Evolutionary conservation across 306 rosid species (phyloP).

Genomic region (Cucumis melo): DNA sequence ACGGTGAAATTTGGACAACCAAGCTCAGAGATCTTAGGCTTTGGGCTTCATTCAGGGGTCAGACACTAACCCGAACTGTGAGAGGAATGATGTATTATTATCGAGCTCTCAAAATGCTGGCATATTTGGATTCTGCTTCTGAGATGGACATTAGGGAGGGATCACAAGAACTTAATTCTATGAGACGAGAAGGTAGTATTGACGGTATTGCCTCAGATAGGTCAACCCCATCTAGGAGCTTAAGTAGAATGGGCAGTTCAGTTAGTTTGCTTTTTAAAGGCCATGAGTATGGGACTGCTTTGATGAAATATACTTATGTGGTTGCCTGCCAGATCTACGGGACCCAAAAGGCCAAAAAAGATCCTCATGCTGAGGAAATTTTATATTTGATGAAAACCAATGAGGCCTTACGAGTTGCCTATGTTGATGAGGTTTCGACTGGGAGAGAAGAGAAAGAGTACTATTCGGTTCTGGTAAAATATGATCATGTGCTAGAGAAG

Average conservation of each 20-base stretch:
- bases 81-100: constrained; percentile 98
- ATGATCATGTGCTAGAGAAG: constrained; percentile 45
- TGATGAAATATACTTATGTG: constrained; percentile 88
- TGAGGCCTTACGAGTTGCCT: constrained; percentile 77
- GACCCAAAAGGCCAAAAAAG: constrained; percentile 69
- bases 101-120: constrained; percentile 88
- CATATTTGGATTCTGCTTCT: constrained; percentile 88
- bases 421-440: constrained; percentile 59
- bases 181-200: constrained; percentile 35
- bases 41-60: constrained; percentile 96
- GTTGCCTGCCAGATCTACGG: constrained; percentile 96
- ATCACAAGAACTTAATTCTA: constrained; percentile 60
- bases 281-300: constrained; percentile 81
- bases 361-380: constrained; percentile 69
- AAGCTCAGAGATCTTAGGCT: constrained; percentile 80
- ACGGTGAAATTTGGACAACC: constrained; percentile 63
- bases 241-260: constrained; percentile 58
- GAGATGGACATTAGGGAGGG: constrained; percentile 93
- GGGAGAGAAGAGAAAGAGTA: constrained; percentile 57
- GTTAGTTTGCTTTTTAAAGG: constrained; percentile 64
- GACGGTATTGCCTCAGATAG: constrained; percentile 30
- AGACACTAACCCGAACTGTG: constrained; percentile 80
- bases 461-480: constrained; percentile 81
- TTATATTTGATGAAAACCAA: constrained; percentile 53
- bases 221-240: constrained; percentile 33